Evolutionary conservation across 768 basidiomycete genomes (phyloP).

Genomic region (Suillus plorans): DNA sequence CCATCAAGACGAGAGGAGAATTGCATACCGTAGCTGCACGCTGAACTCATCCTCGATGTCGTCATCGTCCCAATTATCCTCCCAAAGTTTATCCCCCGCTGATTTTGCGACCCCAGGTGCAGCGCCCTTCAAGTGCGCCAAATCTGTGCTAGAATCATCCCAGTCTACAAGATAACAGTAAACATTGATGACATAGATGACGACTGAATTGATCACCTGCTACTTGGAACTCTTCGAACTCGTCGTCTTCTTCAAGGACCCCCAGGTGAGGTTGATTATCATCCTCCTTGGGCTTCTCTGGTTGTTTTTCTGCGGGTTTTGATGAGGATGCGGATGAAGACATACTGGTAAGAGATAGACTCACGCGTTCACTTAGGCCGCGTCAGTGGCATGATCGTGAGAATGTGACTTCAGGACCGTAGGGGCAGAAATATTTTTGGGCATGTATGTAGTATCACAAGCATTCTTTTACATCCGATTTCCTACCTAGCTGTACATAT

Average conservation of each 20-base stretch:
- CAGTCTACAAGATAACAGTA: conserved; percentile 53
- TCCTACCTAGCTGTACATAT: not conserved
- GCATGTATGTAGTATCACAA: too few relatives aligned
- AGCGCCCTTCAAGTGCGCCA: conserved; percentile 73
- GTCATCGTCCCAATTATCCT: conserved; percentile 99
- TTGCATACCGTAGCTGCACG: conserved; percentile 84
- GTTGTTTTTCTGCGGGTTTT: conserved; percentile 37
- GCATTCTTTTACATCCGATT: not conserved
- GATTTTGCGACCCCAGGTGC: conserved; percentile 76
- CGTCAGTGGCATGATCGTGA: conserved; percentile 21
- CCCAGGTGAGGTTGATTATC: conserved; percentile 69
- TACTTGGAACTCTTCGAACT: conserved; percentile 90
- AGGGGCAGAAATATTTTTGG: too few relatives aligned
- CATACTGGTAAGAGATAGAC: conserved; percentile 26
- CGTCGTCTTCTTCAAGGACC: conserved; percentile 95
- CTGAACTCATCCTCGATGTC: conserved; percentile 98
- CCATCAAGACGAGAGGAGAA: not conserved
- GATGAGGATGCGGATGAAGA: conserved; percentile 48
- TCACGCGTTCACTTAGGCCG: conserved; percentile 3
- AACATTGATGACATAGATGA: not conserved
- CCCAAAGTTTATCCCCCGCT: conserved; percentile 92
- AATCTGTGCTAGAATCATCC: conserved; percentile 83
- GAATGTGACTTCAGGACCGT: conserved; percentile 5
- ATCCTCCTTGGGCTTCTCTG: conserved; percentile 42
- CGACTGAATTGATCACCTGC: conserved; percentile 56